Conservation (phyloP, 2,329 filamentous ascomycete species). For the Cadophora sp. region DNA sequence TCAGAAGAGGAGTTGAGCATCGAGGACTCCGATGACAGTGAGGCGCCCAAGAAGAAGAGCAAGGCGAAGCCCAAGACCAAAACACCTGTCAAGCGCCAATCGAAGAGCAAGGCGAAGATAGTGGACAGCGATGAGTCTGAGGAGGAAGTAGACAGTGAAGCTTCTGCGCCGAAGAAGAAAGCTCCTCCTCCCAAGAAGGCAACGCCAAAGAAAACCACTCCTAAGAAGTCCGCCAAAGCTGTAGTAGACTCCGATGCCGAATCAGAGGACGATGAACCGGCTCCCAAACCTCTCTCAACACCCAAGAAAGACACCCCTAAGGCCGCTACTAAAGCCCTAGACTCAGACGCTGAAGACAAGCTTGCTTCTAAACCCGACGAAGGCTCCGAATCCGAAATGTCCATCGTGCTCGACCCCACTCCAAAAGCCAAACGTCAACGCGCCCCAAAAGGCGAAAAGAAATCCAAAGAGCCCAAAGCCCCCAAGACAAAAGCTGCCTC, state of each 20-base stretch:
- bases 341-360: conserved; percentile 24
- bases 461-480: conserved; percentile 42
- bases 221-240: conserved; percentile 29
- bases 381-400: conserved; percentile 66
- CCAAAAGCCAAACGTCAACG: conserved; percentile 63
- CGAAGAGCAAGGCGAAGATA: conserved; percentile 36
- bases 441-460: conserved; percentile 47
- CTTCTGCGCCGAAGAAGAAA: conserved; percentile 19
- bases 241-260: conserved; percentile 35
- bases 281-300: conserved; percentile 47
- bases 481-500: conserved; percentile 35
- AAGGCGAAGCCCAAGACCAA: conserved; percentile 17
- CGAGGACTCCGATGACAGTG: conserved; percentile 17
- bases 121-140: conserved; percentile 35
- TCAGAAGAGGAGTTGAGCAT: conserved; percentile 11
- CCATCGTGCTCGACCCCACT: conserved; percentile 78
- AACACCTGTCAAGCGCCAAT: conserved; percentile 24
- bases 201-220: conserved; percentile 31
- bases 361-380: conserved; percentile 50
- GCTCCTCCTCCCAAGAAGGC: conserved; percentile 32
- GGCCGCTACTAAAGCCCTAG: conserved; percentile 38
- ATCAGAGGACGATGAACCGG: conserved; percentile 22
- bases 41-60: conserved; percentile 25
- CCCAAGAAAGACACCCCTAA: conserved; percentile 33
- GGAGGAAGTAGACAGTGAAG: conserved; percentile 19